These are phyloP conservation scores for Rossbeevera mucosa DNA, from an alignment of 768 basidiomycete species.

Conservation along the genomic window DNA sequence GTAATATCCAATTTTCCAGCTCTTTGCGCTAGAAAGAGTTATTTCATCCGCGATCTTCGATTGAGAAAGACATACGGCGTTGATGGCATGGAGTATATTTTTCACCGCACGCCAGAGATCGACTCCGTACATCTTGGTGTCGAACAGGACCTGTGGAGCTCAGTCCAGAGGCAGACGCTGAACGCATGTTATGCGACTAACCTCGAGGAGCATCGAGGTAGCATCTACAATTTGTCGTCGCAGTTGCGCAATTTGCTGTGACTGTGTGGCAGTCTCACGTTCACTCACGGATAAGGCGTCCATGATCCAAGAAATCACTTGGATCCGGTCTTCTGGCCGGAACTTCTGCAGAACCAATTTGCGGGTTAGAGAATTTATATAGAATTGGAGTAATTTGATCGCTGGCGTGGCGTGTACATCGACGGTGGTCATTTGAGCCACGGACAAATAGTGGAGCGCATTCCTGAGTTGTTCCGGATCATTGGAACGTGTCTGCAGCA, in stretches of 20 bases:
- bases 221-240: slow-evolving; percentile 49
- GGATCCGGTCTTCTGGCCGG: slow-evolving; percentile 38
- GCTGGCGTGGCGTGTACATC: slow-evolving; percentile 41
- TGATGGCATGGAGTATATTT: slow-evolving; percentile 19
- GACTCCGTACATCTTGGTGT: slow-evolving; percentile 22
- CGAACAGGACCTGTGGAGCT: slow-evolving; percentile 15
- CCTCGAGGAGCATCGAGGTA: slow-evolving; percentile 43
- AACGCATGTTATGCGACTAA: slow-evolving; percentile 23
- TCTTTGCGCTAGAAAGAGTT: slow-evolving; percentile 40
- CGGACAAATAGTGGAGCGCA: slow-evolving; percentile 42
- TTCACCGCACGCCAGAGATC: slow-evolving; percentile 25
- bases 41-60: slow-evolving; percentile 15
- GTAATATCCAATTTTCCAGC: slow-evolving; percentile 39
- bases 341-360: slow-evolving; percentile 48
- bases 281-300: slow-evolving; percentile 40
- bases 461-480: slow-evolving; percentile 33
- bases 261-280: slow-evolving; percentile 20
- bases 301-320: slow-evolving; percentile 44
- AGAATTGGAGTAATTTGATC: slow-evolving; percentile 49
- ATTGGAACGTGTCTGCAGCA: slow-evolving; percentile 30
- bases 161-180: slow-evolving; percentile 2
- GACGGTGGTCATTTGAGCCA: slow-evolving; percentile 42
- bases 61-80: slow-evolving; percentile 21
- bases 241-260: slow-evolving; percentile 31
- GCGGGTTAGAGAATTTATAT: slow-evolving; percentile 38